phyloP scores from a whole-genome alignment of 352 stramenopile species.

The Phytophthora capsici region DNA sequence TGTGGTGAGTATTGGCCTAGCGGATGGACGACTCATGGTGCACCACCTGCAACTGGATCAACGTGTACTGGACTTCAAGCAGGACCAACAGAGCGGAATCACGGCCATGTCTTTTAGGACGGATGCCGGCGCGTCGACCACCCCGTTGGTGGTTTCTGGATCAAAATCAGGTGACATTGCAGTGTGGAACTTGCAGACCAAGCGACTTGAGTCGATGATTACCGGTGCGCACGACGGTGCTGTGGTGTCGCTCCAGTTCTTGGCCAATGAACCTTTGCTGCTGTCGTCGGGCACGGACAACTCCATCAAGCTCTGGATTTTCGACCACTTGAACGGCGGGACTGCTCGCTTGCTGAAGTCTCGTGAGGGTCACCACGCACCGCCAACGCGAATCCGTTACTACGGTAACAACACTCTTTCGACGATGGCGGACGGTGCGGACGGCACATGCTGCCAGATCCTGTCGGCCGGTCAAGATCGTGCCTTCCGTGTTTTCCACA shows the following conservation, averaged over 20 bases:
- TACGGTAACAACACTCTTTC: constrained; percentile 91
- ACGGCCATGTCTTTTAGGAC: constrained; percentile 91
- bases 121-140: constrained; percentile 64
- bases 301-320: constrained; percentile 94
- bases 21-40: constrained; percentile 82
- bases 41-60: constrained; percentile 90
- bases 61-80: constrained; percentile 79
- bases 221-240: constrained; percentile 74
- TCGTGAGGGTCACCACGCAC: constrained; percentile 84
- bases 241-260: constrained; percentile 81
- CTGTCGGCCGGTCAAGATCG: constrained; percentile 91
- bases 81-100: constrained; percentile 81
- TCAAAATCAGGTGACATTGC: constrained; percentile 84
- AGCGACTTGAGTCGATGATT: constrained; percentile 87
- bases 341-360: constrained; percentile 90
- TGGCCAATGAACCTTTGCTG: constrained; percentile 89
- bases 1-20: constrained; percentile 87
- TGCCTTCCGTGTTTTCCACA: constrained; percentile 93
- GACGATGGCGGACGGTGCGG: constrained; percentile 81
- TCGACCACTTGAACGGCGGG: constrained; percentile 86
- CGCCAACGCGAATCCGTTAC: constrained; percentile 89
- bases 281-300: constrained; percentile 91
- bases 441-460: constrained; percentile 90
- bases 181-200: constrained; percentile 92
- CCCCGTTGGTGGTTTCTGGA: constrained; percentile 69